Base-by-base conservation (phyloP, 176 grass and related monocot species). In the Rhynchospora breviuscula region DNA sequence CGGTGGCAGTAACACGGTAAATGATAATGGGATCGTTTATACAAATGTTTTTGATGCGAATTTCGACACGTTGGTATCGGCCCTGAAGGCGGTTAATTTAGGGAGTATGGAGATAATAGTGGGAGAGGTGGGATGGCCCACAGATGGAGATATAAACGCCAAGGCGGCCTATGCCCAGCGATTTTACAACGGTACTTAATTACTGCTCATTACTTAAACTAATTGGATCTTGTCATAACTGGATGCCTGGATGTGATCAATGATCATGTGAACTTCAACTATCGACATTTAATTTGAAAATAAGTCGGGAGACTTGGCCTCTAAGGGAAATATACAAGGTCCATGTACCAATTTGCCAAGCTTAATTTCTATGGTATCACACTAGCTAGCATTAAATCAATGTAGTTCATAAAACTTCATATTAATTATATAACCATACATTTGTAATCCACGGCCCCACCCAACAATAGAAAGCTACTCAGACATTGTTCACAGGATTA, bases 1-100 rank as follows among this genome's bases (percentile, higher is more conserved):
- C 35, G 90, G 87, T 75, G 82, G 61, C 7, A 46, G 2, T 81
- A 86, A 35, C 81, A 88, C 91, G 4, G 89, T 94, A 1, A 81
- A 85, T 43, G 94, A 94, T 84, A 69, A 65, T 31, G 81, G 84
- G 7, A 81, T 88, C 26, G 76, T 82, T 31, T 97, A 97, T 86
- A 97, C 90, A 33, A 97, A 97, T 86, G 90, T 97, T 80, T 97
- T 94, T 56, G 94, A 92, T 48, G 94, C 94, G 61, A 97, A 92
- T 79, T 94, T 83, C 51, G 94, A 97, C 61, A 97, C 90, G 12
- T 87, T 93, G 6, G 52, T 97, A 25, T 93, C 89, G 6, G 89
- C 94, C 57, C 85, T 97, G 17, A 14, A 7, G 0, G 52, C 64
- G 0, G 80, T 79, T 2, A 88, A 91, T 53, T 63, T 72, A 3